Percentiles rank a stretch among this genome's conserved stretches.
Conservation (phyloP, 345 rosid species). For the Salix purpurea region DNA sequence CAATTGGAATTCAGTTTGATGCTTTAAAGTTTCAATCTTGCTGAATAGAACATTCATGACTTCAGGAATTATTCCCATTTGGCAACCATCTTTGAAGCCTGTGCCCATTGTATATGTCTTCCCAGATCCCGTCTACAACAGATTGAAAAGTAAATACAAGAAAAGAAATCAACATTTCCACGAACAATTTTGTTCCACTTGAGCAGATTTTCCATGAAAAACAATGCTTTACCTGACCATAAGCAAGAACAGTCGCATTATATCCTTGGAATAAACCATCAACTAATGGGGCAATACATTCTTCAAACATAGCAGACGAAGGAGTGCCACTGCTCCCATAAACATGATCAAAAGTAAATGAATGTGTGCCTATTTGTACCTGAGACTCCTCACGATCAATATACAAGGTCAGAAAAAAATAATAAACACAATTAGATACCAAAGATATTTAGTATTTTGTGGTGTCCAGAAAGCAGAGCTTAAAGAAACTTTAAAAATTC, state of each 20-base stretch:
- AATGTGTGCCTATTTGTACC: slow-evolving; percentile 96
- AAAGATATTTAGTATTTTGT: too few relatives aligned
- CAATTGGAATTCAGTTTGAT: slow-evolving; percentile 78
- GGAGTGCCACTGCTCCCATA: slow-evolving; percentile 87
- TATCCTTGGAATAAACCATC: slow-evolving; percentile 98
- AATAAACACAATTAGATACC: not conserved
- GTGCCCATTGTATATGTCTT: slow-evolving; percentile 99
- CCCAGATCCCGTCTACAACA: slow-evolving; percentile 91
- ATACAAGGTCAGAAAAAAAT: not conserved
- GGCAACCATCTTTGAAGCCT: slow-evolving; percentile 72
- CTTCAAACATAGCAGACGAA: slow-evolving; percentile 79
- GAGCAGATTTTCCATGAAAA: slow-evolving; percentile 4
- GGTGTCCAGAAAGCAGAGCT: not conserved
- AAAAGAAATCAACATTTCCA: not conserved
- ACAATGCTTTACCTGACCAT: slow-evolving; percentile 74
- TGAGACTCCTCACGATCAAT: slow-evolving; percentile 23
- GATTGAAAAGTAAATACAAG: slow-evolving; percentile 14
- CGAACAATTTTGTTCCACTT: not conserved
- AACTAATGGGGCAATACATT: slow-evolving; percentile 81
- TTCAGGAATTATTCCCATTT: slow-evolving; percentile 76
- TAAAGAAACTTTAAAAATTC: not conserved
- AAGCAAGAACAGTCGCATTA: slow-evolving; percentile 98
- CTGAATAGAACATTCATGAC: slow-evolving; percentile 82
- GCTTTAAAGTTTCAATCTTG: slow-evolving; percentile 73
- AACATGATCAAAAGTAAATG: slow-evolving; percentile 95